Base-by-base conservation (phyloP, 2,329 filamentous ascomycete species). In the Didymella segeticola region DNA sequence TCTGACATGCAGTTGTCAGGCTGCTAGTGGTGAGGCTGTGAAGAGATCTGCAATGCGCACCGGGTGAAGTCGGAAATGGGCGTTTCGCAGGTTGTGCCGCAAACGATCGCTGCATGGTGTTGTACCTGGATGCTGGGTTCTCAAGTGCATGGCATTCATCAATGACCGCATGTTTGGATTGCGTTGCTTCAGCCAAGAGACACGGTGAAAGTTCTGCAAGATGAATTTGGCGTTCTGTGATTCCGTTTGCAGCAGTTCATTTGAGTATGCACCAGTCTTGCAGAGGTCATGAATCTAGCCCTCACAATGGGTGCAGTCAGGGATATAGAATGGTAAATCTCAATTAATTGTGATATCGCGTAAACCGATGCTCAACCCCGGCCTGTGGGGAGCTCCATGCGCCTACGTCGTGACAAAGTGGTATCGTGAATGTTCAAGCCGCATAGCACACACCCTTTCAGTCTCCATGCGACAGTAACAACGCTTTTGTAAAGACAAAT, bases 331-430 rank as follows among this genome's bases (percentile, higher is more conserved):
- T 27, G 37, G 12, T 47, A 25, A 9, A 48, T 34, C 14, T 27
- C 42, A 43, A 20, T 46, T 56, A 53, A 39, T n/a, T 30, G 12
- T 53, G 20, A 12, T 49, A 46, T 54, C 15, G 47, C 50, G 62
- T 70, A 67, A 65, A 66, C 60, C 47, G 66, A 68, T 64, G 67
- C 67, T 70, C 67, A 56, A 68, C 65, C 61, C 53, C 33, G 52
- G 47, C 36, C 22, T 20, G 20, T 33, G 56, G 65, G 67, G 65
- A 70, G 67, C 67, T 64, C 65, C 64, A 56, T 70, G 65, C 62
- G 65, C 61, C 57, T 69, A 70, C 64, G 43, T 43, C 25, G 15
- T 36, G 19, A 23, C 10, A 29, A 43, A 39, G 20, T 39, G 47
- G 47, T 39, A 50, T 61, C 43, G 29, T 46, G 12, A 37, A 53